Conservation (phyloP, 139 green algal genomes). For the Chlamydomonas sp. region DNA sequence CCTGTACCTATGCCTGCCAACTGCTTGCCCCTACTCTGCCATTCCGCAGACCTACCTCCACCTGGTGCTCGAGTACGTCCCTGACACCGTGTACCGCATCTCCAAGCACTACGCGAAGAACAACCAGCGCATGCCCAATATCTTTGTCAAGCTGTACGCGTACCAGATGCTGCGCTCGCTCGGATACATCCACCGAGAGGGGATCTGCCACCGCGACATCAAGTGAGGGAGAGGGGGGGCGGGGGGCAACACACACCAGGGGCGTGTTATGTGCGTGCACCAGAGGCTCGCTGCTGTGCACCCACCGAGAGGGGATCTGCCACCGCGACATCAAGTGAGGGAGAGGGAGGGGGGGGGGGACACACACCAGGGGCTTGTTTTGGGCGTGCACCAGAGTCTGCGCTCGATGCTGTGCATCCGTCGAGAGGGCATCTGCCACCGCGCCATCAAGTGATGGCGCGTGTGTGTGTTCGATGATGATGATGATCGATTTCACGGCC, state of each 20-base stretch:
- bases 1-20: too few relatives aligned
- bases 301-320: slow-evolving; percentile 81
- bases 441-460: slow-evolving; percentile 98
- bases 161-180: slow-evolving; percentile 90
- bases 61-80: slow-evolving; percentile 97
- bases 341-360: neutral
- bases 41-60: slow-evolving; percentile 98
- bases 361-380: too few relatives aligned
- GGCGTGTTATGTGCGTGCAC: slow-evolving; percentile 96
- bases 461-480: too few relatives aligned
- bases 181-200: slow-evolving; percentile 70
- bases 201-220: slow-evolving; percentile 93
- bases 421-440: slow-evolving; percentile 79
- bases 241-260: neutral
- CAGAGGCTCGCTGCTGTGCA: slow-evolving; percentile 80
- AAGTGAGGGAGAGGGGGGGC: too few relatives aligned
- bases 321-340: slow-evolving; percentile 97
- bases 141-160: slow-evolving; percentile 92
- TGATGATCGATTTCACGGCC: too few relatives aligned
- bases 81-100: slow-evolving; percentile 95
- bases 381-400: slow-evolving; percentile 96
- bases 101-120: slow-evolving; percentile 94
- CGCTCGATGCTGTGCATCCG: slow-evolving; percentile 78
- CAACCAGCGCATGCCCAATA: slow-evolving; percentile 84
- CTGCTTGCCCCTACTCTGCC: too few relatives aligned